Base-by-base conservation (phyloP, 805 yeast genomes). In the Candida vaughaniae region DNA sequence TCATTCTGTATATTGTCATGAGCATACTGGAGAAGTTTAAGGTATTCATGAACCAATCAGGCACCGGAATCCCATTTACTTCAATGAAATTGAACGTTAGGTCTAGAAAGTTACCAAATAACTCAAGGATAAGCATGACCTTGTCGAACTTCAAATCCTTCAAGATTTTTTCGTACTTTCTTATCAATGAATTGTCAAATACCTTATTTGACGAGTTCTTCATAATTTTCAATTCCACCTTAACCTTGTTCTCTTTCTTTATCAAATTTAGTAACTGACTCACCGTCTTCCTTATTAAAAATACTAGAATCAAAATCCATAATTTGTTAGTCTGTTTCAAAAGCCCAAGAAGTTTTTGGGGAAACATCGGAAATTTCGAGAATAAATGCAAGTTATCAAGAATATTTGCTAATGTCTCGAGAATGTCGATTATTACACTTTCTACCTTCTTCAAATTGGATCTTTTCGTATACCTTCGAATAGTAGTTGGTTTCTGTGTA, bases 1-100 rank as follows among this genome's bases (percentile, higher is more conserved):
- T 68, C 74, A 68, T 68, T 55, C 74, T 64, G 59, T 68, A 68
- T 31, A 68, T 51, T n/a, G 73, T 64, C 74, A 68, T 68, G 36
- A 53, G 56, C 73, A 68, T 68, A 43, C 71, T 64, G 14, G 70
- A 60, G 35, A 61, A 51, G 42, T 66, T 68, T 51, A 68, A 58
- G 7, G 51, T 39, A 40, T 55, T 59, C 72, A 68, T 65, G 33
- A 66, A 51, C 71, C 72, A 66, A 25, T 59, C 63, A 3, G 73
- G 72, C 6, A 68, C 62, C 2, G 51, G 51, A 19, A 64, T 28
- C 3, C 58, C 58, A 31, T 60, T 61, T 12, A 62, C 49, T 43
- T 68, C 74, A 35, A 68, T 65, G 31, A 60, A 40, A 38, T 68
- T 68, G 47, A 68, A 68, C 6, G 55, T 43, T 45, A 68, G 53